Percentiles rank a stretch among this genome's conserved stretches.
Evolutionary conservation across 116 monocot species (phyloP).

Genomic region (Papilionanthe hybrid): DNA sequence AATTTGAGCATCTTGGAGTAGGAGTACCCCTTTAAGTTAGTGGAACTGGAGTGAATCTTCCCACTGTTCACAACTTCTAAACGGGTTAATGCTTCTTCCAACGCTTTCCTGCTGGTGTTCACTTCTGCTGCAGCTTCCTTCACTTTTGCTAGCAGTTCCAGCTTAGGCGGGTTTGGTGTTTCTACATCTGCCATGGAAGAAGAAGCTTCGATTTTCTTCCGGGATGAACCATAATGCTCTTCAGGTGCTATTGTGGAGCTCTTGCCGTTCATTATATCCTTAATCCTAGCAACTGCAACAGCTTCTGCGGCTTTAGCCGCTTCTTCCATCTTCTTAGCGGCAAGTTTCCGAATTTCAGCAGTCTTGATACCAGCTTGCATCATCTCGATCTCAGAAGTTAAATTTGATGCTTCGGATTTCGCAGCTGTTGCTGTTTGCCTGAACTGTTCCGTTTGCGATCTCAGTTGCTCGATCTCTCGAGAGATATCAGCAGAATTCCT

Average conservation of each 20-base stretch:
- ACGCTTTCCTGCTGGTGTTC: constrained; percentile 36
- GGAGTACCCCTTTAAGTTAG: constrained; percentile 59
- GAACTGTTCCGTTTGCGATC: constrained; percentile 54
- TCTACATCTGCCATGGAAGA: constrained; percentile 49
- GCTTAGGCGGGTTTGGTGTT: constrained; percentile 50
- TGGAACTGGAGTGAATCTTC: constrained; percentile 35
- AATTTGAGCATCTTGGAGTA: constrained; percentile 39
- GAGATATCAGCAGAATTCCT: constrained; percentile 31
- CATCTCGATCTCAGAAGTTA: constrained; percentile 57
- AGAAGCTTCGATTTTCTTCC: constrained; percentile 46
- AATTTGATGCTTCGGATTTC: constrained; percentile 44
- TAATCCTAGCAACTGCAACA: constrained; percentile 45
- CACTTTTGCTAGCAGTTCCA: constrained; percentile 33
- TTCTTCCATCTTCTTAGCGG: constrained; percentile 82
- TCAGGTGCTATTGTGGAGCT: constrained; percentile 33
- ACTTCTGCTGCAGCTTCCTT: constrained; percentile 59
- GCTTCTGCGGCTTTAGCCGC: constrained; percentile 72
- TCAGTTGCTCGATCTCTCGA: constrained; percentile 55
- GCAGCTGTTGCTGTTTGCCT: constrained; percentile 47
- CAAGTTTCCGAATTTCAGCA: constrained; percentile 54
- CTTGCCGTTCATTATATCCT: constrained; percentile 32
- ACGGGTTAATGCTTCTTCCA: constrained; percentile 60
- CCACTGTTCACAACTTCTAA: constrained; percentile 61
- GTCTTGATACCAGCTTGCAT: constrained; percentile 50
- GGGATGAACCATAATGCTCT: constrained; percentile 34